Conservation (phyloP, 2,329 filamentous ascomycete genomes). For the Trichophyton schoenleinii region DNA sequence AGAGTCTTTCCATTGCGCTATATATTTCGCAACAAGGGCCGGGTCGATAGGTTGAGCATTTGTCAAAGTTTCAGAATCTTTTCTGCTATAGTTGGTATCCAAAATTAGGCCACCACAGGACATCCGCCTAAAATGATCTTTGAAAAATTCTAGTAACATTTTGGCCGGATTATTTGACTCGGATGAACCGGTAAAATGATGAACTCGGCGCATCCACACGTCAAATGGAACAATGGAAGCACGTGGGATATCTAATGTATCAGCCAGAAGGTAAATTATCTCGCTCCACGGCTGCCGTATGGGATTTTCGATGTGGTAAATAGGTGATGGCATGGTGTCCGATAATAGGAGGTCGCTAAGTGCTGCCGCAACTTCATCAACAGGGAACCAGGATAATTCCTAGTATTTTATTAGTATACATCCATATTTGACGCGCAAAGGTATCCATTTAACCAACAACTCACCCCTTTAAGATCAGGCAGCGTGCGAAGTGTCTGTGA, state of each 20-base stretch:
- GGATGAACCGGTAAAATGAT: conserved; percentile 10
- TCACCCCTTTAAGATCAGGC: conserved; percentile 22
- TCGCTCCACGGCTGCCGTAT: conserved; percentile 31
- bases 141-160: conserved; percentile 22
- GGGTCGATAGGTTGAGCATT: conserved; percentile 22
- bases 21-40: conserved; percentile 23
- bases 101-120: conserved; percentile 35
- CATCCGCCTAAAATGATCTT: conserved; percentile 31
- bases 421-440: conserved; percentile 22
- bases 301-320: conserved; percentile 39
- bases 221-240: conserved; percentile 27
- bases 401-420: background rate
- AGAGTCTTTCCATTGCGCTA: conserved; percentile 25
- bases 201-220: conserved; percentile 31
- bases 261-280: conserved; percentile 25
- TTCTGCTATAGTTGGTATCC: conserved; percentile 22
- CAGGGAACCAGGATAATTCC: conserved; percentile 35
- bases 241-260: conserved; percentile 22
- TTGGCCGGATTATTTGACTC: conserved; percentile 22
- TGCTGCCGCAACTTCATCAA: conserved; percentile 30
- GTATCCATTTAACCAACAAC: background rate
- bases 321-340: conserved; percentile 16
- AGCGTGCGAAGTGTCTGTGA: conserved; percentile 34
- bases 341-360: conserved; percentile 24
- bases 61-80: conserved; percentile 29